Conservation (phyloP, 163 green algal genomes). For the Smithsoniella earleae region DNA sequence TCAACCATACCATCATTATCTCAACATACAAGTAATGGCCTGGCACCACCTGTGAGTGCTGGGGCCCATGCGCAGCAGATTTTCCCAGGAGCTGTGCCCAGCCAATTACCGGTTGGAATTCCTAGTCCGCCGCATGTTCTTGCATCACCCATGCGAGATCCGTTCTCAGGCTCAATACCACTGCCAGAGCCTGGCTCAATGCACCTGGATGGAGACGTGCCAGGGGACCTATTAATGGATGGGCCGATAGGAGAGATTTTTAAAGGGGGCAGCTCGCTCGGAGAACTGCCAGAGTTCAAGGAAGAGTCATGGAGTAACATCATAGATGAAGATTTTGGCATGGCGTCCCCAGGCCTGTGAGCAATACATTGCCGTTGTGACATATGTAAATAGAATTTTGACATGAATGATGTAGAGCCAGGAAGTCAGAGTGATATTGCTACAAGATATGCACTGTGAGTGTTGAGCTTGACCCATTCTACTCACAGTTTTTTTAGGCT, state of each 20-base stretch:
- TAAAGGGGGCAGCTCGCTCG: background rate
- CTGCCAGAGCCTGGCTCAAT: slow-evolving; percentile 8
- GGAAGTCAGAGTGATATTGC: too few relatives aligned
- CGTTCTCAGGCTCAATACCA: slow-evolving; percentile 3
- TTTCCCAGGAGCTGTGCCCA: background rate
- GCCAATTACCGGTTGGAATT: slow-evolving; percentile 3
- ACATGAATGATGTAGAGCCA: too few relatives aligned
- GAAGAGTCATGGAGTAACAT: slow-evolving; percentile 23
- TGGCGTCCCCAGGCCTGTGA: background rate
- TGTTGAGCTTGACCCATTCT: too few relatives aligned
- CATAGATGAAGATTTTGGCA: slow-evolving; percentile 10
- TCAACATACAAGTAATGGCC: background rate
- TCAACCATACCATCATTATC: background rate
- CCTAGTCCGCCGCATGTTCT: background rate
- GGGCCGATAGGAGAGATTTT: slow-evolving; percentile 9
- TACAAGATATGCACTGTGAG: too few relatives aligned
- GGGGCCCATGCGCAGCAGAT: background rate
- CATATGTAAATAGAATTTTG: too few relatives aligned
- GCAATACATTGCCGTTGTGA: too few relatives aligned
- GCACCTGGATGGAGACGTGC: slow-evolving; percentile 7
- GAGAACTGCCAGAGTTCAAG: slow-evolving; percentile 19
- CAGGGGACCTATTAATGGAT: slow-evolving; percentile 22
- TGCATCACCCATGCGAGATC: background rate
- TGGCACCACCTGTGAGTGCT: background rate
- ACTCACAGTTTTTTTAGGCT: too few relatives aligned